Evolutionary conservation across 208 protist species (phyloP), one percentile per base, ranked within the genome.

Genomic region (Leishmania guyanensis): DNA sequence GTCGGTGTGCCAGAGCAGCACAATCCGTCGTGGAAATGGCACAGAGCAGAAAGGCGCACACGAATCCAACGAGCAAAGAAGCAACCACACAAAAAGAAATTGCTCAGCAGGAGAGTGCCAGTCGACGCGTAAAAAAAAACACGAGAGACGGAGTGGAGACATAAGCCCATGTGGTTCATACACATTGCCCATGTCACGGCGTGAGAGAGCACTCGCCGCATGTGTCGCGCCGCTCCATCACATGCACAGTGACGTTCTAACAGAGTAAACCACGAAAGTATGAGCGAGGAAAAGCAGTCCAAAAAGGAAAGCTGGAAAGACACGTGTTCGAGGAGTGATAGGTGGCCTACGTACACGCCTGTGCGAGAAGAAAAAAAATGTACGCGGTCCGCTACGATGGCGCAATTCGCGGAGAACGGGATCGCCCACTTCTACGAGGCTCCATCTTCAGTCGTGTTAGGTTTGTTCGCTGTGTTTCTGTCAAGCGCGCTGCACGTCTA

Each of bases 261-360:
- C 43, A 84, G 54, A 73, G 62, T 39, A 70, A 48, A 66, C 17
- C 68, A 56, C 39, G 46, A 78, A 4, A 43, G 53, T 16, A 75
- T 17, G 3, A 22, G 26, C 26, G 58, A 29, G 58, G 58, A 22
- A 39, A 68, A 39, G 4, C 29, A 2, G 62, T 4, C 9, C 43
- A 46, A 46, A 46, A 46, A 39, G 10, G 29, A 8, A 17, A 29
- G 17, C 29, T 16, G 9, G 14, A 64, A 64, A 29, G 58, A 64
- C 56, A 62, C 58, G 58, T 3, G 8, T 9, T 29, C 2, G 26
- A 64, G 29, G 3, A 14, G 26, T n/a, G 26, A 10, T 2, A 5
- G 10, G 12, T 29, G 26, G 26, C 12, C 10, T n/a, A 29, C 58
- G 29, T 29, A 64, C 26, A n/a, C 26, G 26, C 26, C 9, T n/a